Evolutionary conservation across 306 rosid species (phyloP).

Genomic region (Vachellia collinsii): DNA sequence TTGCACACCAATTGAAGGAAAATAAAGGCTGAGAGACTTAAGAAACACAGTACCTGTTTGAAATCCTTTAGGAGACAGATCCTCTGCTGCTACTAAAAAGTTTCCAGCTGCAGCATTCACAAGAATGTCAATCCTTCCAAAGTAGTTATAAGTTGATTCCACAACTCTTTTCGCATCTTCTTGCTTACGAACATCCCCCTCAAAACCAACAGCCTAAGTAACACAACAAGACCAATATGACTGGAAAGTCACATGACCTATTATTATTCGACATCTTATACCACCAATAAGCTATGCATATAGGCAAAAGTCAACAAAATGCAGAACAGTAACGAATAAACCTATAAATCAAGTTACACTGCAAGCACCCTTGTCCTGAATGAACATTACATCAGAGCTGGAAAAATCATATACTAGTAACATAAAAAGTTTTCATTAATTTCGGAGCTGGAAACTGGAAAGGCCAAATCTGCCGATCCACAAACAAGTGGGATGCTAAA

Average conservation of each 20-base stretch:
- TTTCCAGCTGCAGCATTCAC: constrained; percentile 96
- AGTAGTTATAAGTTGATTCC: constrained; percentile 71
- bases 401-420: not conserved
- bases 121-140: constrained; percentile 84
- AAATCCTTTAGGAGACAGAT: constrained; percentile 93
- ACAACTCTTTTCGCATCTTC: constrained; percentile 84
- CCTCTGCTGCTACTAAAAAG: constrained; percentile 80
- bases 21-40: not conserved
- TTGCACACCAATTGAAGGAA: not conserved
- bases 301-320: not conserved
- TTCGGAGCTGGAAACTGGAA: not conserved
- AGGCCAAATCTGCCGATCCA: not conserved
- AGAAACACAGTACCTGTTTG: constrained; percentile 66
- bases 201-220: constrained; percentile 73
- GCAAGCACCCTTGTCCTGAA: not conserved
- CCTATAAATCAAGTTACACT: not conserved
- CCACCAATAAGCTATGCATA: not conserved
- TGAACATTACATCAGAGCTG: not conserved
- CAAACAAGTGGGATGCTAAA: not conserved
- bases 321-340: constrained; percentile 1
- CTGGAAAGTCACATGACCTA: not conserved
- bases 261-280: not conserved
- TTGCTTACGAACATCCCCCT: constrained; percentile 89
- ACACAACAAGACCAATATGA: not conserved
- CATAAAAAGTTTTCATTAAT: not conserved